These are phyloP conservation scores for Lithospermum erythrorhizon DNA, from an alignment of 257 asterid genomes.

Conservation along the genomic window DNA sequence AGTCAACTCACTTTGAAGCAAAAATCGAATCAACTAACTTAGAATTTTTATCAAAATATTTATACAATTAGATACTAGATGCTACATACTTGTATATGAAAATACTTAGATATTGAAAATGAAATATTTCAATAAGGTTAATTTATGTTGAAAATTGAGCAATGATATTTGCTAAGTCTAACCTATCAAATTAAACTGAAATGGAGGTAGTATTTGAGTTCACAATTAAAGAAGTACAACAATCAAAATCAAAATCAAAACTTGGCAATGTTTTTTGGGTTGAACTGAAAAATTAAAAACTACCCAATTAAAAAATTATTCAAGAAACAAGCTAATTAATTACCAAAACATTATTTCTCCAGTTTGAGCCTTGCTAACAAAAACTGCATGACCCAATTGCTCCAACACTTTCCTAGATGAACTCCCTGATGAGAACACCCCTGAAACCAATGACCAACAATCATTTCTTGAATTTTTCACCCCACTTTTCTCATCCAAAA, in stretches of 20 bases:
- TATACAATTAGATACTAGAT: too few species aligned
- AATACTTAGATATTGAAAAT: too few species aligned
- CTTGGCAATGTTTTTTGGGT: not conserved
- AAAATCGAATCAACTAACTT: too few species aligned
- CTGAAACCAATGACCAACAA: slow-evolving; percentile 24
- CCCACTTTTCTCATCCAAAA: slow-evolving; percentile 20
- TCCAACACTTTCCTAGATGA: slow-evolving; percentile 47
- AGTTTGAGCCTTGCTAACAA: slow-evolving; percentile 29
- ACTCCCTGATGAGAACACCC: slow-evolving; percentile 22
- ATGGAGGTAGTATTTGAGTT: too few species aligned
- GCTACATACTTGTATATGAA: too few species aligned
- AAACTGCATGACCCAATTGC: slow-evolving; percentile 52
- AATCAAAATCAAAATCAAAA: not conserved
- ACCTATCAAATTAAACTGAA: too few species aligned
- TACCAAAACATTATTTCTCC: slow-evolving; percentile 54
- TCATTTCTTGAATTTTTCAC: slow-evolving; percentile 1
- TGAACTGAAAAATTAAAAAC: not conserved
- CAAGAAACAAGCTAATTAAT: not conserved
- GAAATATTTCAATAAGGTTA: too few species aligned
- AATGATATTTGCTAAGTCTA: too few species aligned
- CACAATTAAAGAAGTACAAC: not conserved
- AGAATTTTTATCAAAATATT: too few species aligned
- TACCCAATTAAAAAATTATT: not conserved
- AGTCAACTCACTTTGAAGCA: too few species aligned
- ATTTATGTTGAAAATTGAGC: too few species aligned